Evolutionary conservation across 164 flowering plant genomes (phyloP), one percentile per base, ranked within the genome.

Genomic region (Paratinospora sagittata): DNA sequence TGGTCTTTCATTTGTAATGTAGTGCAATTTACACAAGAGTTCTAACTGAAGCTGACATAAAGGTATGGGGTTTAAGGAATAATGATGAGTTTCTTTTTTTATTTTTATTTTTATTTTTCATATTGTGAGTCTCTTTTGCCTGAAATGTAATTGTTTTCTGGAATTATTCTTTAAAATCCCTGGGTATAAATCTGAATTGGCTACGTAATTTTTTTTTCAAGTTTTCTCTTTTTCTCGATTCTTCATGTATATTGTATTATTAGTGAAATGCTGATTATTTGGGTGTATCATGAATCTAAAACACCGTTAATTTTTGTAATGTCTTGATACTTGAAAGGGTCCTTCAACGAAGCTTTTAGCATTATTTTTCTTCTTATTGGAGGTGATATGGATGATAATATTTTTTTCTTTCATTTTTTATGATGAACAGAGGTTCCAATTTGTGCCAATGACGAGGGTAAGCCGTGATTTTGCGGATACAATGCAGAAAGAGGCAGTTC

Each of bases 391-490:
- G 12, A 34, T 14, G 23, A 19, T 39, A 5, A 21, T 55, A 19
- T 55, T 55, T 55, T 57, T n/a, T 43, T 34, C 39, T 70, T 24
- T 5, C 12, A 80, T 93, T 67, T 74, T 49, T 34, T 23, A 17
- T 64, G 37, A 33, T 63, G 69, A 64, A 1, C 74, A 74, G 78
- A 63, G 73, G 27, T 58, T 11, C 58, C 36, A 69, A 36, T 34
- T 70, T 34, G 68, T 64, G n/a, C 13, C 27, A 60, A 80, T 90
- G 97, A 90, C 94, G 74, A 87, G 92, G 83, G 76, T 91, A 67
- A 78, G 86, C 75, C 95, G 89, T 73, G 97, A 86, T 76, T 78
- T 80, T 72, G 82, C 81, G 33, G 82, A 81, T 36, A 73, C 80
- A 19, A 79, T 85, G 88, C 82, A 77, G 73, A 79, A 55, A 68